Evolutionary conservation across 805 yeast species (phyloP).

Genomic region (Saccharomycopsis oosterbeekiorum): DNA sequence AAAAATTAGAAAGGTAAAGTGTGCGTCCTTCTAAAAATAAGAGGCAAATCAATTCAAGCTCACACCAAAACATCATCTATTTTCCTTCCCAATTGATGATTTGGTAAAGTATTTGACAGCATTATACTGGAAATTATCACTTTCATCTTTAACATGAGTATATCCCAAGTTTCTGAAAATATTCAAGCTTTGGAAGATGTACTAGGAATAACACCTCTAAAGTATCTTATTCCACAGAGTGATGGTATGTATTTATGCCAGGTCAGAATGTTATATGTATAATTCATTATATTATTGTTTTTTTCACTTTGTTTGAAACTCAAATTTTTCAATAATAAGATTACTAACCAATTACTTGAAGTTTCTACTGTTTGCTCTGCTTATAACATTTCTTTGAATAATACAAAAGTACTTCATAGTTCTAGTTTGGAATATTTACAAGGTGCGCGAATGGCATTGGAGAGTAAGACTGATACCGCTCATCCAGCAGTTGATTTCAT

Average conservation of each 20-base stretch:
- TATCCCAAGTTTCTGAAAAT: neutral
- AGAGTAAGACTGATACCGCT: slow-evolving; percentile 8
- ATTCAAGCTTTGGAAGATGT: slow-evolving; percentile 21
- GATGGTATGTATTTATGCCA: slow-evolving; percentile 25
- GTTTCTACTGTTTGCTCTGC: slow-evolving; percentile 5
- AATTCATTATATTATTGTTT: neutral
- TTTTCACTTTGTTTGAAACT: no score
- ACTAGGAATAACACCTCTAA: slow-evolving; percentile 28
- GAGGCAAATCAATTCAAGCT: neutral
- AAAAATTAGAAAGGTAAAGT: neutral
- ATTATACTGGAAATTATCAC: no score
- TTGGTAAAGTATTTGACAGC: neutral
- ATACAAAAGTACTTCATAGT: neutral
- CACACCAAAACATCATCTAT: neutral
- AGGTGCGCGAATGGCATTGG: slow-evolving; percentile 19
- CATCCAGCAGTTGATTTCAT: slow-evolving; percentile 13
- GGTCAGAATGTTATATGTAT: no score
- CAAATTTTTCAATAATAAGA: neutral
- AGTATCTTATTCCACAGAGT: slow-evolving; percentile 32
- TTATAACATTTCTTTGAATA: neutral
- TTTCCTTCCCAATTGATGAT: neutral
- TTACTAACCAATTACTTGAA: slow-evolving; percentile 4
- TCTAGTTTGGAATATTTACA: slow-evolving; percentile 12
- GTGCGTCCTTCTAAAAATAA: neutral
- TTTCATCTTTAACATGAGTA: neutral